Conservation (phyloP, 1,139 yeast genomes). For the Citeromyces hawaiiensis region DNA sequence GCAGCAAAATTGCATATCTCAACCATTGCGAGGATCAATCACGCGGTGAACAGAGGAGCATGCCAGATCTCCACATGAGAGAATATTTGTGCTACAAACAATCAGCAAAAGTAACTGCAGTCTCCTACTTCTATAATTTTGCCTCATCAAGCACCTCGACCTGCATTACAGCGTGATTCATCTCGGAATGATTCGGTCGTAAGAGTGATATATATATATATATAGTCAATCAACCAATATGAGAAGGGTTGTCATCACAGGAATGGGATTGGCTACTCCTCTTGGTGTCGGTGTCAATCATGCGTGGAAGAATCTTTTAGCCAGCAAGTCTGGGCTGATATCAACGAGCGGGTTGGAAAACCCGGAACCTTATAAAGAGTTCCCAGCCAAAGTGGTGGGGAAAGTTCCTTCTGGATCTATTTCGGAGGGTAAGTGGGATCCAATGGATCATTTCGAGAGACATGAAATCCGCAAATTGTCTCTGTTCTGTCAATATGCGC, state of each 20-base stretch:
- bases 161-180: not conserved
- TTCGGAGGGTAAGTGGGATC: conserved; percentile 24
- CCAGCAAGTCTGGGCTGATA: conserved; percentile 39
- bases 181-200: not conserved
- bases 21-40: too few species aligned
- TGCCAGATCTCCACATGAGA: too few species aligned
- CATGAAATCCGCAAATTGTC: conserved; percentile 52
- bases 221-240: conserved; percentile 5
- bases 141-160: too few species aligned
- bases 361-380: conserved; percentile 31
- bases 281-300: conserved; percentile 55
- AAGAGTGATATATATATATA: conserved; percentile 1
- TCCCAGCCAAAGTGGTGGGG: conserved; percentile 74
- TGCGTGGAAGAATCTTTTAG: conserved; percentile 40
- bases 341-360: conserved; percentile 37
- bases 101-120: too few species aligned
- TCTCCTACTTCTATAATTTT: too few species aligned
- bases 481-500: conserved; percentile 63
- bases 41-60: too few species aligned
- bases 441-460: conserved; percentile 24
- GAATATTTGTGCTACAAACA: too few species aligned
- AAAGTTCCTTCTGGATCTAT: conserved; percentile 45
- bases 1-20: too few species aligned
- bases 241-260: conserved; percentile 78
- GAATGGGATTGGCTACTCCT: conserved; percentile 79